Percentiles rank a stretch among this genome's conserved stretches.
Conservation (phyloP, 225 moss, liverwort and hornwort genomes). For the Anthoceros angustus region DNA sequence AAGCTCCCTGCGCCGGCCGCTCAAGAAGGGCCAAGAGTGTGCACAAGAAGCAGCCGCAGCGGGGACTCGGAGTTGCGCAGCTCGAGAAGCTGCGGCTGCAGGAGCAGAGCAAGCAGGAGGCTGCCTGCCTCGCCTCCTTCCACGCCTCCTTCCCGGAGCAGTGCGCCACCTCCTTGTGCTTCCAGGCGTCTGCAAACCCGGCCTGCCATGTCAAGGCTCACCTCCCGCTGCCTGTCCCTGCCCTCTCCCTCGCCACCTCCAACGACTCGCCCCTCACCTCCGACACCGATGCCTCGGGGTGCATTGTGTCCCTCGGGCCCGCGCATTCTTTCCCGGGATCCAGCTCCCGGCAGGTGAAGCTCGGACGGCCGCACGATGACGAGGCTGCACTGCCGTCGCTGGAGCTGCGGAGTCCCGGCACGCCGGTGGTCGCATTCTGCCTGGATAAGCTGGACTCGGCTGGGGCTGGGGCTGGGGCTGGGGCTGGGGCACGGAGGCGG, state of each 20-base stretch:
- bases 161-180: constrained; percentile 28
- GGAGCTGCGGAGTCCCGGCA: neutral
- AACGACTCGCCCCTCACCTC: constrained; percentile 23
- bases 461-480: constrained; percentile 24
- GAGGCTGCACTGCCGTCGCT: neutral
- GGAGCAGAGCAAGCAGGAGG: constrained; percentile 70
- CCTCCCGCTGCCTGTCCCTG: constrained; percentile 19
- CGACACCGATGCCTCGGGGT: neutral
- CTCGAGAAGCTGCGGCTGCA: constrained; percentile 91
- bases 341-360: neutral
- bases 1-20: constrained; percentile 22
- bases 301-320: too few species aligned
- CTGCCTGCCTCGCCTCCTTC: constrained; percentile 37
- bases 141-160: constrained; percentile 27
- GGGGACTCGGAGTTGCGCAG: constrained; percentile 94
- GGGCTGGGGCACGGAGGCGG: constrained; percentile 22
- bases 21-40: constrained; percentile 66
- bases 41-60: constrained; percentile 82
- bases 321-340: neutral
- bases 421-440: constrained; percentile 13
- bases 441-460: constrained; percentile 17
- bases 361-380: neutral
- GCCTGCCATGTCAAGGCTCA: constrained; percentile 23
- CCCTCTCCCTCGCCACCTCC: constrained; percentile 27
- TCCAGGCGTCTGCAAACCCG: constrained; percentile 6